Evolutionary conservation across 2,329 filamentous ascomycete species (phyloP).

Genomic region (Aspergillus tanneri): DNA sequence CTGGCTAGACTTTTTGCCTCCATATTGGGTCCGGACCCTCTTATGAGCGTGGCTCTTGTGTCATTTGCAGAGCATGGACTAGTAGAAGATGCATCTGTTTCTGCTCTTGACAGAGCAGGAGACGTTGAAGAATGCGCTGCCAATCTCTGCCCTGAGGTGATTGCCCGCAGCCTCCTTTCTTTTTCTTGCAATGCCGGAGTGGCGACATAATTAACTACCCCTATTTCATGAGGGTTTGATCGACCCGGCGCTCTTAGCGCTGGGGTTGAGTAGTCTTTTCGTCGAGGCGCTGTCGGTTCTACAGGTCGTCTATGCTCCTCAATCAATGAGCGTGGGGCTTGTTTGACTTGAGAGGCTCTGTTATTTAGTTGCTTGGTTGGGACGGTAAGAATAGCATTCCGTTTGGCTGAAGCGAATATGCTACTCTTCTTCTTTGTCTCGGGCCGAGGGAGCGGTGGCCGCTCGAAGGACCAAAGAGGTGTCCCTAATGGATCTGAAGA

Average conservation of each 20-base stretch:
- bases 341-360: conserved; percentile 38
- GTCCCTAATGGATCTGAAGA: conserved; percentile 17
- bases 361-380: conserved; percentile 45
- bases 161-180: conserved; percentile 32
- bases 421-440: conserved; percentile 33
- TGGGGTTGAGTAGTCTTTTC: conserved; percentile 7
- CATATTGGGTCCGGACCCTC: background rate
- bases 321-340: conserved; percentile 43
- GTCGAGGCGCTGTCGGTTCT: conserved; percentile 18
- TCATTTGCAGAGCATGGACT: conserved; percentile 1
- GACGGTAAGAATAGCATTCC: conserved; percentile 37
- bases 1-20: background rate
- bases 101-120: background rate
- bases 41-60: conserved; percentile 4
- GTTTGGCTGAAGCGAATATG: conserved; percentile 37
- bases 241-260: conserved; percentile 20
- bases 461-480: conserved; percentile 25
- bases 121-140: conserved; percentile 9
- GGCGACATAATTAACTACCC: background rate
- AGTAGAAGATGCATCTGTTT: background rate
- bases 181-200: conserved; percentile 25
- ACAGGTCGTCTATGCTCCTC: conserved; percentile 39
- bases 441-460: conserved; percentile 22
- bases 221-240: conserved; percentile 10
- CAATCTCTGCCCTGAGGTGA: conserved; percentile 27